These are phyloP conservation scores for Chrysophaeum taylorii DNA, from an alignment of 352 stramenopile genomes.

Conservation along the genomic window DNA sequence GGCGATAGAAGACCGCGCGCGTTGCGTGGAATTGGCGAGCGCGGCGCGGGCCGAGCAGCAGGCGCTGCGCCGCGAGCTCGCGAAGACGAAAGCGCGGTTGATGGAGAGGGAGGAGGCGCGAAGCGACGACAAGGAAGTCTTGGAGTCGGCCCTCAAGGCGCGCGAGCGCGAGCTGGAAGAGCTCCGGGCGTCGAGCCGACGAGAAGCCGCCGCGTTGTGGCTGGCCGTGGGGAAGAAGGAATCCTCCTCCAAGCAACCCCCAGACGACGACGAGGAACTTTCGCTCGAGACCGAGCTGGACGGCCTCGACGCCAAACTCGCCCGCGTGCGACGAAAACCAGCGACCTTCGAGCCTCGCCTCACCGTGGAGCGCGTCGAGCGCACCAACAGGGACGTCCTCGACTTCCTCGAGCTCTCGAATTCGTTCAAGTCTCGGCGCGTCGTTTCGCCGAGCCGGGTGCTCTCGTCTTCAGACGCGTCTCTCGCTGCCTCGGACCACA, in stretches of 20 bases:
- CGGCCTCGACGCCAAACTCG: neutral
- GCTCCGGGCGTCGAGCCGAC: conserved; percentile 7
- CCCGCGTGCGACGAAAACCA: neutral
- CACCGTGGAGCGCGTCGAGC: conserved; percentile 1
- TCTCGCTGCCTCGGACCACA: no score
- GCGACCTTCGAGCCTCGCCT: no score
- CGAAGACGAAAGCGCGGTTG: no score
- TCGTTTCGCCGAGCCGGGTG: no score
- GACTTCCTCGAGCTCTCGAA: conserved; percentile 11
- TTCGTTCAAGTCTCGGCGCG: no score
- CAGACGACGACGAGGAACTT: neutral
- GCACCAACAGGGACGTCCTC: conserved; percentile 13
- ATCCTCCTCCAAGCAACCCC: neutral
- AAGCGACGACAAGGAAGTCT: neutral
- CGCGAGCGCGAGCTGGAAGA: conserved; percentile 7
- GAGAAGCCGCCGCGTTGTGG: conserved; percentile 11
- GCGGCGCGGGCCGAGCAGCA: neutral
- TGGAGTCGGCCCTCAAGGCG: neutral
- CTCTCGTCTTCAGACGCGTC: no score
- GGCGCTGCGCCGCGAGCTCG: neutral
- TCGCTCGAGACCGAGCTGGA: conserved; percentile 5
- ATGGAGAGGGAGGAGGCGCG: neutral
- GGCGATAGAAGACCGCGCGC: neutral
- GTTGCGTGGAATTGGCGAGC: neutral
- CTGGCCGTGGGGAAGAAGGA: neutral